Evolutionary conservation across 257 asterid species (phyloP).

Genomic region (Plantago major): DNA sequence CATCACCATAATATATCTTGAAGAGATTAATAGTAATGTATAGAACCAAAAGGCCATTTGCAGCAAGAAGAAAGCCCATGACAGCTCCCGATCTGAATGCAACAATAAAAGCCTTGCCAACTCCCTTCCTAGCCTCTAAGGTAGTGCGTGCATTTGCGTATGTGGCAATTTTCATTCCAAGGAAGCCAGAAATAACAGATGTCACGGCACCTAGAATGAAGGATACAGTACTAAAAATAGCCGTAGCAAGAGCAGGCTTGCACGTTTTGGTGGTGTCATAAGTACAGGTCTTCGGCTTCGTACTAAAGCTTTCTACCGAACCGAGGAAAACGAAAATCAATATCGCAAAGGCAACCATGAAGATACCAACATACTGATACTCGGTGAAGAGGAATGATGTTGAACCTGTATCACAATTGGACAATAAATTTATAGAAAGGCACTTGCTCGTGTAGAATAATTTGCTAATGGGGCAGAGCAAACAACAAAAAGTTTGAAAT

Average conservation of each 20-base stretch:
- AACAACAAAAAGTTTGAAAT: not conserved
- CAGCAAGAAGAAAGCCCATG: conserved; percentile 55
- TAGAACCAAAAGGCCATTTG: conserved; percentile 43
- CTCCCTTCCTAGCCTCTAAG: conserved; percentile 42
- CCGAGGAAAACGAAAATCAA: conserved; percentile 50
- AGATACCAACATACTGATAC: conserved; percentile 44
- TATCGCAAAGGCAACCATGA: conserved; percentile 45
- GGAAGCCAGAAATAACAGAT: conserved; percentile 46
- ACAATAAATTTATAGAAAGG: conserved; percentile 11
- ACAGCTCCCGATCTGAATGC: conserved; percentile 51
- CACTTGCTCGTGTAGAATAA: not conserved
- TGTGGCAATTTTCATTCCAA: conserved; percentile 55
- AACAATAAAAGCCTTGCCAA: conserved; percentile 40
- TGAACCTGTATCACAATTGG: conserved; percentile 28
- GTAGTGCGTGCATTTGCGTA: conserved; percentile 50
- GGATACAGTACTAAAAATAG: conserved; percentile 38
- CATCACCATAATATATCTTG: conserved; percentile 42
- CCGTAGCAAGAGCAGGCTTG: conserved; percentile 51
- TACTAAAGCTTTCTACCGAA: conserved; percentile 46
- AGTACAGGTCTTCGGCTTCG: conserved; percentile 41
- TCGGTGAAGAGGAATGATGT: conserved; percentile 50
- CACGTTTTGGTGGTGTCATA: conserved; percentile 33
- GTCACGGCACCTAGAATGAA: conserved; percentile 45
- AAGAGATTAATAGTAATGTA: conserved; percentile 39
- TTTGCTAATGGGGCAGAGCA: not conserved